Base-by-base conservation (phyloP, 352 stramenopile genomes). In the Phytopythium ostracodes region DNA sequence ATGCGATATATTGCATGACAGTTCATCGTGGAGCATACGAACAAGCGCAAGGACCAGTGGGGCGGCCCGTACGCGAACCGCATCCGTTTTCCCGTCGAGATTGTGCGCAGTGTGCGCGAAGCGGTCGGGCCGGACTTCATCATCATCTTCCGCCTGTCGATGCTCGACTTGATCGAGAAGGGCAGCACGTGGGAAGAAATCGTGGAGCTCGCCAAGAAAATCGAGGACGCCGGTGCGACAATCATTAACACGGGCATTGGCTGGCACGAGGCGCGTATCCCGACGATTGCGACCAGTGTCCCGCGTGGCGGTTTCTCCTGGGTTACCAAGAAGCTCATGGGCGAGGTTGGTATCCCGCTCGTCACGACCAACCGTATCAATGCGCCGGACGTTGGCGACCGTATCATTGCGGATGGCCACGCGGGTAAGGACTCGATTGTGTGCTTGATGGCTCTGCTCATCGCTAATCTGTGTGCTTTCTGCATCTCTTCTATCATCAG, bases 171-270 rank as follows among this genome's bases (percentile, higher is more conserved):
- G 36, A 89, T 99, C 0, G 85, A 98, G 87, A 92, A 97, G 11
- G 82, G 81, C 46, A 87, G 75, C 38, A 73, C 86, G 36, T 93
- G 82, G 80, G 81, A 88, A 31, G 91, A 97, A 64, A 93, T 98
- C 54, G 87, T 98, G 18, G 63, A 81, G 52, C 79, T 99, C 46
- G 96, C 96, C 10, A 81, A 96, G 65, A 67, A 77, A 25, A 89
- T 99, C 54, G 89, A 99, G 68, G 81, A 81, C 29, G 95, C 94
- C 4, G 97, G 97, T 25, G 96, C 89, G 10, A 98, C 85, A 24
- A 98, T 99, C 67, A 96, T 99, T 50, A 99, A 99, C 84, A 99
- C 96, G 40, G 97, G 97, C 25, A 99, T 99, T 68, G 97, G 97
- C 35, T 99, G 97, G 97, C 97, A 99, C 68, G 96, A 99, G 71